These are phyloP conservation scores for Coelastrella sp. DNA, from an alignment of 139 green algal species.

Conservation along the genomic window DNA sequence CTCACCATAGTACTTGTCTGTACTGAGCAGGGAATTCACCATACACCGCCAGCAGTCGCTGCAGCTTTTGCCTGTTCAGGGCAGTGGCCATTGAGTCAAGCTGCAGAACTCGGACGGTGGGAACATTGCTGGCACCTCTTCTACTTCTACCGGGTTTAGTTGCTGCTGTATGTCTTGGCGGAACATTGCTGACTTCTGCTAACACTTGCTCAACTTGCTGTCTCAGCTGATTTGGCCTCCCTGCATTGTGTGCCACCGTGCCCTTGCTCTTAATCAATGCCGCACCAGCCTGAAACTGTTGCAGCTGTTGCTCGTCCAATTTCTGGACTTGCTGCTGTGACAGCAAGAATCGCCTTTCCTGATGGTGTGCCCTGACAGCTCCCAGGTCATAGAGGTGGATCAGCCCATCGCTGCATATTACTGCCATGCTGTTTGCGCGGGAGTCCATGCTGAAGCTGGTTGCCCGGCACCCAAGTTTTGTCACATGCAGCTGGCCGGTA, in stretches of 20 bases:
- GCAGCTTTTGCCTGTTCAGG: slow-evolving; percentile 60
- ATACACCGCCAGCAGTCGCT: slow-evolving; percentile 66
- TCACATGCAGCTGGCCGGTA: slow-evolving; percentile 24
- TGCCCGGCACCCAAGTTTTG: slow-evolving; percentile 39
- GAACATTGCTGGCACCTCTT: slow-evolving; percentile 6
- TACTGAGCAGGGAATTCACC: slow-evolving; percentile 77
- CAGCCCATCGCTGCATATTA: slow-evolving; percentile 55
- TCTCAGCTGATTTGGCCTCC: too few species aligned
- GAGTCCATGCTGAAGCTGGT: slow-evolving; percentile 55
- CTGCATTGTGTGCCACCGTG: not conserved
- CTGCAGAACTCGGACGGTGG: not conserved
- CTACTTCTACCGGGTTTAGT: not conserved
- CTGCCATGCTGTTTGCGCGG: slow-evolving; percentile 56
- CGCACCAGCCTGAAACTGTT: slow-evolving; percentile 30
- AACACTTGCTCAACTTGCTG: slow-evolving; percentile 5
- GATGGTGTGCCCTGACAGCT: not conserved
- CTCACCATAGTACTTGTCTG: slow-evolving; percentile 70
- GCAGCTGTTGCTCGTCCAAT: slow-evolving; percentile 13
- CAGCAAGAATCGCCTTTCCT: not conserved
- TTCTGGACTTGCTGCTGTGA: not conserved
- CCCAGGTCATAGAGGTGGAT: slow-evolving; percentile 62
- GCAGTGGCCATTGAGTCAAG: slow-evolving; percentile 1
- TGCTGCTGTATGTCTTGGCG: not conserved
- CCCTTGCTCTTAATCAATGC: not conserved
- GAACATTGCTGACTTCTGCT: slow-evolving; percentile 15